These are phyloP conservation scores for Nemophila menziesii DNA, from an alignment of 257 asterid genomes.

Conservation along the genomic window DNA sequence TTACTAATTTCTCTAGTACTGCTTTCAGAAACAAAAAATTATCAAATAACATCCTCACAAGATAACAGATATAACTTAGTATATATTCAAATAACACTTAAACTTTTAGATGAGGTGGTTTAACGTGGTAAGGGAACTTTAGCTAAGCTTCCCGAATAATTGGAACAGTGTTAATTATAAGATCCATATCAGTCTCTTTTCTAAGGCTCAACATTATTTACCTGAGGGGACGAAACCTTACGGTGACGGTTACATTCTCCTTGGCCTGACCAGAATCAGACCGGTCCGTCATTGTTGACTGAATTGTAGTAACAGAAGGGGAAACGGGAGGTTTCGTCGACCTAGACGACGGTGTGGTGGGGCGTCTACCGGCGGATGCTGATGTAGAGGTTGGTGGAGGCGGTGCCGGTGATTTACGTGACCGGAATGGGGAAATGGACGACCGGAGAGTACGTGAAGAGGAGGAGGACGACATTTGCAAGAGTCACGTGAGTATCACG, in stretches of 20 bases:
- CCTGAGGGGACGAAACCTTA: conserved; percentile 94
- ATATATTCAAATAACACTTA: too few relatives aligned
- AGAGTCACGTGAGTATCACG: conserved; percentile 9
- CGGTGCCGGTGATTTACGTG: conserved; percentile 16
- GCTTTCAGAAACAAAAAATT: conserved; percentile 3
- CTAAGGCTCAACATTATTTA: too few relatives aligned
- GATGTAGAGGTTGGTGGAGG: conserved; percentile 1
- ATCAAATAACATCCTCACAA: not conserved
- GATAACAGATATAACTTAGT: too few relatives aligned
- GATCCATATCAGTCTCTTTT: not conserved
- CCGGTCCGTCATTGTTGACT: conserved; percentile 10
- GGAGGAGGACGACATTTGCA: conserved; percentile 7
- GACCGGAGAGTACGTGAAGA: conserved; percentile 22
- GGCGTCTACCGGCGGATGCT: conserved; percentile 8
- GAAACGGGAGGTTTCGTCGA: not conserved
- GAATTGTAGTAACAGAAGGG: conserved; percentile 4
- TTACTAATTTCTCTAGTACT: conserved; percentile 69
- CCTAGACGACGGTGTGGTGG: not conserved
- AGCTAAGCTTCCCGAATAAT: not conserved
- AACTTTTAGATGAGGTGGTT: too few relatives aligned
- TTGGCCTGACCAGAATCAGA: conserved; percentile 28
- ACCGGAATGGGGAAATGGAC: conserved; percentile 26
- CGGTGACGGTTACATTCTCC: conserved; percentile 76
- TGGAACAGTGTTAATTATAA: not conserved
- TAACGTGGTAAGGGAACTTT: too few relatives aligned